A percentile compares a stretch with the other conserved stretches of the same genome.
Evolutionary conservation across 192 early-diverging fungal genomes (phyloP).

Genomic region (Coemansia sp.): DNA sequence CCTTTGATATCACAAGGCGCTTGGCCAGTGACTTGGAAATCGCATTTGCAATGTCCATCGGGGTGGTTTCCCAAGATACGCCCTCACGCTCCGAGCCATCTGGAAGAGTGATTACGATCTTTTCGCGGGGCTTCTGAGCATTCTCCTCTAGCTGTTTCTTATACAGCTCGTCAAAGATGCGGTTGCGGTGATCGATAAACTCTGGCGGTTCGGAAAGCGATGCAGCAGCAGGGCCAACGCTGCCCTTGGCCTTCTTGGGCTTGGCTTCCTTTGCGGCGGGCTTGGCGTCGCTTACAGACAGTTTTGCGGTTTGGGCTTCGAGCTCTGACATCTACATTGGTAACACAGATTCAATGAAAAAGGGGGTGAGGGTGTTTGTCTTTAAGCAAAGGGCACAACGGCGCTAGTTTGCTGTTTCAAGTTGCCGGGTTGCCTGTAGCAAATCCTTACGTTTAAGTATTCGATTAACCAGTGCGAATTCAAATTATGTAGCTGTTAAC

Average conservation of each 20-base stretch:
- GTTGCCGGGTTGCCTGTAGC: no score
- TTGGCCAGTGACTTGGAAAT: conserved; percentile 91
- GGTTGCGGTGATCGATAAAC: conserved; percentile 53
- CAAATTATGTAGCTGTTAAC: no score
- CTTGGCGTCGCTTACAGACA: conserved; percentile 27
- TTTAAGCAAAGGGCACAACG: no score
- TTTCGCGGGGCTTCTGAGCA: conserved; percentile 65
- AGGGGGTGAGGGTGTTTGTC: no score
- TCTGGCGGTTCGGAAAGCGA: conserved; percentile 38
- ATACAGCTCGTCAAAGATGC: conserved; percentile 54
- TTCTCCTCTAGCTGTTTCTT: conserved; percentile 49
- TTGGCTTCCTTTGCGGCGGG: conserved; percentile 11
- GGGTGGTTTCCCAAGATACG: conserved; percentile 91
- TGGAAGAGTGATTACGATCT: conserved; percentile 83
- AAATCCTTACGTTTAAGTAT: no score
- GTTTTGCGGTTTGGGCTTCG: conserved; percentile 30
- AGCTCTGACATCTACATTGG: conserved; percentile 46
- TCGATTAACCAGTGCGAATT: no score
- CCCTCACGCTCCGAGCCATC: conserved; percentile 81
- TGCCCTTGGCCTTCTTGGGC: conserved; percentile 32
- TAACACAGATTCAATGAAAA: no score
- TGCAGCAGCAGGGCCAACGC: conserved; percentile 9
- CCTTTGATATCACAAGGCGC: conserved; percentile 92
- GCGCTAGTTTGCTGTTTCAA: no score
- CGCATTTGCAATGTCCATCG: conserved; percentile 82